Evolutionary conservation across 495 filamentous ascomycete species (phyloP).

Genomic region (Trichoderma erinaceum): DNA sequence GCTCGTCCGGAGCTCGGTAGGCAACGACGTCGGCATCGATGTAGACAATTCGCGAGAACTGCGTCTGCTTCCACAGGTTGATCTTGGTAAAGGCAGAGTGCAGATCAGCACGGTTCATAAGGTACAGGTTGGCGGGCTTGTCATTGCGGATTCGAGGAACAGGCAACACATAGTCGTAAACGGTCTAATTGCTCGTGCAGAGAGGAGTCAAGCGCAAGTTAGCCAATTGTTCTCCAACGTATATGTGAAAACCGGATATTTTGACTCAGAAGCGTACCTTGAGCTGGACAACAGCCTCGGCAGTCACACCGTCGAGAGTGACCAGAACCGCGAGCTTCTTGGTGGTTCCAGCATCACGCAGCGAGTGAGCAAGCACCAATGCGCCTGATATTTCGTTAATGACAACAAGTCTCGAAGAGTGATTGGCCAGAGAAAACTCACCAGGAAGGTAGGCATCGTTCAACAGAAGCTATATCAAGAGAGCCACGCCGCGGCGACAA

Average conservation of each 20-base stretch:
- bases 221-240: constrained; percentile 17
- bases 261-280: constrained; percentile 38
- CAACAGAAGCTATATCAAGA: constrained; percentile 63
- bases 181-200: constrained; percentile 44
- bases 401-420: constrained; percentile 26
- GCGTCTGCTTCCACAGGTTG: constrained; percentile 83
- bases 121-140: constrained; percentile 72
- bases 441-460: constrained; percentile 89
- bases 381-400: constrained; percentile 52
- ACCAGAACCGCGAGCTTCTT: constrained; percentile 82
- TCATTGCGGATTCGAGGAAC: constrained; percentile 71
- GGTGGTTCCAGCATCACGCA: constrained; percentile 82
- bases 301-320: constrained; percentile 67
- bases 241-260: constrained; percentile 15
- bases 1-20: constrained; percentile 82
- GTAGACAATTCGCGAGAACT: constrained; percentile 87
- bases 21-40: constrained; percentile 87
- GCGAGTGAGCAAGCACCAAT: constrained; percentile 86
- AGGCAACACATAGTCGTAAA: constrained; percentile 86
- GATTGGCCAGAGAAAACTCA: constrained; percentile 33
- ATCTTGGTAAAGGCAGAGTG: constrained; percentile 94
- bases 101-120: constrained; percentile 88
- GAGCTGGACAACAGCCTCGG: constrained; percentile 68
- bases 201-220: background rate
- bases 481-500: background rate